Base-by-base conservation (phyloP, 768 basidiomycete species). In the Russula earlei region DNA sequence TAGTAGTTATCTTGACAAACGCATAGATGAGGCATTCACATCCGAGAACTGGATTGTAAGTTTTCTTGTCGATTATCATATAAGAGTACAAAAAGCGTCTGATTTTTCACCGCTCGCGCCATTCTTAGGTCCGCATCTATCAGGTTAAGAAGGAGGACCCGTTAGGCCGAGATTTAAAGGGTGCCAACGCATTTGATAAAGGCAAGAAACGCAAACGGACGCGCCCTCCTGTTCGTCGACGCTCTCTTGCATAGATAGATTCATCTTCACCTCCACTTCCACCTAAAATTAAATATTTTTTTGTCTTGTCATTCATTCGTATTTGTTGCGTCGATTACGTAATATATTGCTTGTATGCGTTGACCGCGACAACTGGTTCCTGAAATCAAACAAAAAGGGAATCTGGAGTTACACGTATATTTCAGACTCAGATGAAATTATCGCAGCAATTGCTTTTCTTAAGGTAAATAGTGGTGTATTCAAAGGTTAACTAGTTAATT, bases 11-110 rank as follows among this genome's bases (percentile, higher is more conserved):
- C 55, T 33, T 54, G 22, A 53, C 54, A 38, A 19, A 22, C 44
- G 49, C 53, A 10, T 59, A 91, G 91, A 99, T 60, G 96, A 99
- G 71, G 96, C 95, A 8, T 99, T 94, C 75, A 99, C 96, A 2
- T 91, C 92, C 7, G 96, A 99, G 75, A 99, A 99, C 71, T 99
- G 96, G 96, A 95, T 99, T 62, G 95, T 92, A 65, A 70, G 83
- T 75, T 40, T 20, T 7, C 19, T 11, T 36, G 40, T 22, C 14
- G 25, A 29, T 7, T 15, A 4, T 40, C 10, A 43, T 34, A 36
- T 36, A 15, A n/a, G 36, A 14, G 45, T 11, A 33, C 14, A 33
- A 46, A 1, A 34, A 6, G 1, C 11, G 7, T 24, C 31, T 55
- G 42, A 53, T 37, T 34, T 31, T 17, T 9, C 15, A 38, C 53